phyloP scores from a whole-genome alignment of 139 green algal species.

The Chlorella vulgaris region DNA sequence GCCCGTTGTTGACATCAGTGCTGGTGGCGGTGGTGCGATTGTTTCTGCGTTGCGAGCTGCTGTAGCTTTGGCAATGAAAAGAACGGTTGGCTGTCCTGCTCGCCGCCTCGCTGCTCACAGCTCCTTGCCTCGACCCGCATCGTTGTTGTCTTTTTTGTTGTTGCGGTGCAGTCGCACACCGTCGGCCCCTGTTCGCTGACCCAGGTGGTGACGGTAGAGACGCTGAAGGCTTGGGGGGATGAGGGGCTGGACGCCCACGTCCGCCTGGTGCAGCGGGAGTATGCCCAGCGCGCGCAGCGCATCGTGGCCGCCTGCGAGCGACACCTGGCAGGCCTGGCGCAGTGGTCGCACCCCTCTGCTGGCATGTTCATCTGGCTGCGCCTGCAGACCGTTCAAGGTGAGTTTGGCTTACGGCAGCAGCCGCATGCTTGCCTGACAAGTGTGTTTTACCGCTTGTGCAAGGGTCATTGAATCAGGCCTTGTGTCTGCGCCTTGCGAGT shows the following conservation, averaged over 20 bases:
- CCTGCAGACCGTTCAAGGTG: constrained; percentile 35
- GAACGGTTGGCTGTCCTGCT: neutral
- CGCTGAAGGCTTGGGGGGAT: constrained; percentile 47
- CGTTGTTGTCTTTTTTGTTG: neutral
- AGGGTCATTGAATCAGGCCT: no score
- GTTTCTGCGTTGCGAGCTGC: no score
- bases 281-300: constrained; percentile 33
- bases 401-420: no score
- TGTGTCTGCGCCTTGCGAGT: no score
- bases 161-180: constrained; percentile 42
- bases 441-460: neutral
- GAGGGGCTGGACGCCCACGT: constrained; percentile 53
- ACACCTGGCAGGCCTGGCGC: constrained; percentile 48
- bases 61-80: neutral
- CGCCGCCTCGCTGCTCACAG: no score
- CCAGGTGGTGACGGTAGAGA: constrained; percentile 44
- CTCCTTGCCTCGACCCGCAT: no score
- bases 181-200: constrained; percentile 52
- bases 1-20: no score
- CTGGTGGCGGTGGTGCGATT: no score
- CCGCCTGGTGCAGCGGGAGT: constrained; percentile 47
- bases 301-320: constrained; percentile 29
- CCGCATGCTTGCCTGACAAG: neutral
- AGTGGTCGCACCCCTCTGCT: constrained; percentile 42
- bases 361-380: constrained; percentile 61